A percentile compares a stretch with the other conserved stretches of the same genome.
phyloP scores from a whole-genome alignment of 106 monocot species.

The Xerophyta viscosa region DNA sequence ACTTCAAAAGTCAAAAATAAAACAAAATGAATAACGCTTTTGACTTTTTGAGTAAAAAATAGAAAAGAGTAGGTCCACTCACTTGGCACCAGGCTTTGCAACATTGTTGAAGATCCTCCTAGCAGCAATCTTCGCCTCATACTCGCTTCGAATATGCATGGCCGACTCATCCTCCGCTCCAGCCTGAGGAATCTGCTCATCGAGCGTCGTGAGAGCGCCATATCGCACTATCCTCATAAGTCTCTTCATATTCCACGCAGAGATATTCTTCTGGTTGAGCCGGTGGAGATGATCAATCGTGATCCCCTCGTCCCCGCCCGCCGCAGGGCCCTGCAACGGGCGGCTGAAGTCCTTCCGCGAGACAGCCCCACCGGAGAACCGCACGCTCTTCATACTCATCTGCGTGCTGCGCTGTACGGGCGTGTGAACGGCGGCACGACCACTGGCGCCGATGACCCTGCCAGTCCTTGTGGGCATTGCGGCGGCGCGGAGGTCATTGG shows the following conservation, averaged over 20 bases:
- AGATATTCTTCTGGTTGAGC: conserved; percentile 21
- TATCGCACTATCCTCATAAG: conserved; percentile 7
- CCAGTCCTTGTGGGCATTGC: conserved; percentile 20
- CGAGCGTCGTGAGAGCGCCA: conserved; percentile 26
- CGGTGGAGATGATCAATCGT: conserved; percentile 29
- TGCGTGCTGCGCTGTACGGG: conserved; percentile 25
- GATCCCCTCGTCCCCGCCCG: conserved; percentile 15
- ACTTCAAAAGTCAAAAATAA: too few species aligned
- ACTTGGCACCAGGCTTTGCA: conserved; percentile 30
- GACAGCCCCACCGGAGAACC: conserved; percentile 10
- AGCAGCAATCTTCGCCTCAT: conserved; percentile 34
- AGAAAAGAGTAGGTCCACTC: conserved; percentile 6
- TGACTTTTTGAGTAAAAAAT: background rate
- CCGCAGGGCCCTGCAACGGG: background rate
- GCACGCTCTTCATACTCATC: conserved; percentile 22
- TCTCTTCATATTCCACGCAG: conserved; percentile 8
- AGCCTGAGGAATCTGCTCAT: conserved; percentile 18
- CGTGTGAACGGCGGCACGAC: conserved; percentile 10
- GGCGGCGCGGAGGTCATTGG: conserved; percentile 38
- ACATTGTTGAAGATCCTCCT: conserved; percentile 42
- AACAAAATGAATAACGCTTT: too few species aligned
- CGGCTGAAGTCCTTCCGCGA: conserved; percentile 9
- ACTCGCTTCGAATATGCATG: conserved; percentile 28
- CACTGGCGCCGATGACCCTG: conserved; percentile 5
- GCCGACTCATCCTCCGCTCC: conserved; percentile 26